These are phyloP conservation scores for Ganoderma sinense DNA, from an alignment of 1,284 basidiomycete genomes.

Conservation along the genomic window DNA sequence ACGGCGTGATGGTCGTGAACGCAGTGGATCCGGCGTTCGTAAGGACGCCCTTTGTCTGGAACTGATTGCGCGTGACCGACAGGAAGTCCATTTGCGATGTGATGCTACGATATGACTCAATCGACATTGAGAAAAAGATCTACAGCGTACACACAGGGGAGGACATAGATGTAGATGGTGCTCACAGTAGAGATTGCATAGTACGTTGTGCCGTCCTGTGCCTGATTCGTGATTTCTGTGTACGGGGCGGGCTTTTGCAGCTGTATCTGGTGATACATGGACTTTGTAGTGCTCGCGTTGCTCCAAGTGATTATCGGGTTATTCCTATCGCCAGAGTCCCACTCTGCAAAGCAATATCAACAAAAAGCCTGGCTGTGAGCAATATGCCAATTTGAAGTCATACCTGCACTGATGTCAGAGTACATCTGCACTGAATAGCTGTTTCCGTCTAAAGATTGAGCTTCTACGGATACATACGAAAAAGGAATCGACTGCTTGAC, in stretches of 20 bases:
- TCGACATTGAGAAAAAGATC: not conserved
- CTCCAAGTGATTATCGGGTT: conserved; percentile 25
- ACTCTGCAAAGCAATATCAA: conserved; percentile 18
- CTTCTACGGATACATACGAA: conserved; percentile 42
- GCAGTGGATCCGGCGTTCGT: conserved; percentile 15
- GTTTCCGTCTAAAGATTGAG: conserved; percentile 38
- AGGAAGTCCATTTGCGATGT: conserved; percentile 27
- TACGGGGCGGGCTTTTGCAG: conserved; percentile 24
- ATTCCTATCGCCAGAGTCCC: conserved; percentile 28
- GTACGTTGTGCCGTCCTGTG: conserved; percentile 33
- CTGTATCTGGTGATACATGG: conserved; percentile 29
- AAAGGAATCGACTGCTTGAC: too few species aligned
- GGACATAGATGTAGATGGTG: not conserved
- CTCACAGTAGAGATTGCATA: conserved; percentile 31
- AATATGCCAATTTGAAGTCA: not conserved
- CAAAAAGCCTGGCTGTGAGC: not conserved
- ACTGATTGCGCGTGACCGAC: conserved; percentile 19
- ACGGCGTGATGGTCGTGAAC: conserved; percentile 27
- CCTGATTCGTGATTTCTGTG: conserved; percentile 29
- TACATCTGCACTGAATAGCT: conserved; percentile 43
- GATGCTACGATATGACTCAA: conserved; percentile 18
- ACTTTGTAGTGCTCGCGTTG: conserved; percentile 14
- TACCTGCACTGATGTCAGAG: conserved; percentile 44
- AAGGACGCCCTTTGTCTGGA: conserved; percentile 23
- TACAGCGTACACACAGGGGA: too few species aligned